These are phyloP conservation scores for Crucibulum laeve DNA, from an alignment of 768 basidiomycete species.

Conservation along the genomic window DNA sequence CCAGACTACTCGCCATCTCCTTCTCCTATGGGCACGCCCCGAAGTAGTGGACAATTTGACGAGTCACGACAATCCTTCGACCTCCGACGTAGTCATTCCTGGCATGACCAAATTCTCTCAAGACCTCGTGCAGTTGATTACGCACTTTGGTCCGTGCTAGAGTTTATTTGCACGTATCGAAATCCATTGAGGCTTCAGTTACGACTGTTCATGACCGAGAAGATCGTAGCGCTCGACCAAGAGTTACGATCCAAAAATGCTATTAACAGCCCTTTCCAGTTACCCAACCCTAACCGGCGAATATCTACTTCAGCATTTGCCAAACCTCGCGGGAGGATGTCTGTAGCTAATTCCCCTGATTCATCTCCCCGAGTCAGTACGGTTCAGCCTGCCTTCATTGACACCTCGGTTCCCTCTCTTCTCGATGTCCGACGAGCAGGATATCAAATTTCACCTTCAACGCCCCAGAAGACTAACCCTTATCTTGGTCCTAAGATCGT, in stretches of 20 bases:
- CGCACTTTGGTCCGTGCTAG: constrained; percentile 66
- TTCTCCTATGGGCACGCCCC: constrained; percentile 52
- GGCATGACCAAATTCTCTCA: constrained; percentile 13
- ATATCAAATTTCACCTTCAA: constrained; percentile 24
- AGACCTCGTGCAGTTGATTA: constrained; percentile 67
- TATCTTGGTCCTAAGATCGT: constrained; percentile 44
- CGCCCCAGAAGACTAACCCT: constrained; percentile 17
- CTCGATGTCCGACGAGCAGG: constrained; percentile 20
- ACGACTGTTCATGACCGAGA: constrained; percentile 63
- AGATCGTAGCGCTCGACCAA: constrained; percentile 48
- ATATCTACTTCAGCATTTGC: constrained; percentile 52
- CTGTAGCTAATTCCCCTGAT: constrained; percentile 40
- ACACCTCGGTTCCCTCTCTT: constrained; percentile 7
- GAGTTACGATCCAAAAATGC: constrained; percentile 34
- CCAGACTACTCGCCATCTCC: constrained; percentile 39
- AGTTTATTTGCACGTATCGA: constrained; percentile 58
- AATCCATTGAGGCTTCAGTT: constrained; percentile 63
- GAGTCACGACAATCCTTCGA: constrained; percentile 19
- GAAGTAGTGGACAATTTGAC: constrained; percentile 37
- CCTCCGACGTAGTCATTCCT: constrained; percentile 17
- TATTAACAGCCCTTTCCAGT: constrained; percentile 15
- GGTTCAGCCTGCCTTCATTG: constrained; percentile 2
- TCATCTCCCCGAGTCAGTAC: constrained; percentile 35
- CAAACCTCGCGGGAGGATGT: constrained; percentile 46
- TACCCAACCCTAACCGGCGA: constrained; percentile 30